Percentiles rank a stretch among this genome's conserved stretches.
These are phyloP conservation scores for Daldinia bambusicola DNA, from an alignment of 495 filamentous ascomycete species.

Conservation along the genomic window DNA sequence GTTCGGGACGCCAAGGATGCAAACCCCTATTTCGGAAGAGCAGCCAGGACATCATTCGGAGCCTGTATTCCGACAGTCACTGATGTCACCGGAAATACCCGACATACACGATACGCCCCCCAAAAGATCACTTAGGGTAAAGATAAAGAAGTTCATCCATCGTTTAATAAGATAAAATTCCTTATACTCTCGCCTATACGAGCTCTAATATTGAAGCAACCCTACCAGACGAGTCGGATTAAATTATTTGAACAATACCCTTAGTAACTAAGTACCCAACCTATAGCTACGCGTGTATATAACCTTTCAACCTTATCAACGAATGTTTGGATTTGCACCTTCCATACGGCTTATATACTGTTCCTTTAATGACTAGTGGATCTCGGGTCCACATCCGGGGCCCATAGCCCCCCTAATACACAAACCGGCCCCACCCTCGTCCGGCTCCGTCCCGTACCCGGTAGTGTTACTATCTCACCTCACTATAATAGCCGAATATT, in stretches of 20 bases:
- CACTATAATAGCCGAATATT: background rate
- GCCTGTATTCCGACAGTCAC: background rate
- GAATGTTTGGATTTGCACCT: background rate
- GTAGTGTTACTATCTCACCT: background rate
- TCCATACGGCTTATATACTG: background rate
- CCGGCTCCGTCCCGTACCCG: background rate
- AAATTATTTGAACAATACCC: background rate
- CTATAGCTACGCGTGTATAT: background rate
- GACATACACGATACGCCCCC: background rate
- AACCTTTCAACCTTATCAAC: background rate
- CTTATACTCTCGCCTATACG: background rate
- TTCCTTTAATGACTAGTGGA: background rate
- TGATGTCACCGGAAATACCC: background rate
- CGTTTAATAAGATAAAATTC: background rate
- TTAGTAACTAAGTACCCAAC: background rate
- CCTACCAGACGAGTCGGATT: too few species aligned
- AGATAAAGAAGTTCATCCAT: background rate
- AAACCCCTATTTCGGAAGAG: background rate
- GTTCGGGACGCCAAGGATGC: background rate
- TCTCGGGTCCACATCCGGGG: background rate
- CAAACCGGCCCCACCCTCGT: background rate
- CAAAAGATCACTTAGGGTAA: background rate
- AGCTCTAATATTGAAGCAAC: background rate
- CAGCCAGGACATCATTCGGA: background rate
- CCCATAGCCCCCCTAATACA: background rate